Base-by-base conservation (phyloP, 495 filamentous ascomycete species). In the Neurospora hispaniola region DNA sequence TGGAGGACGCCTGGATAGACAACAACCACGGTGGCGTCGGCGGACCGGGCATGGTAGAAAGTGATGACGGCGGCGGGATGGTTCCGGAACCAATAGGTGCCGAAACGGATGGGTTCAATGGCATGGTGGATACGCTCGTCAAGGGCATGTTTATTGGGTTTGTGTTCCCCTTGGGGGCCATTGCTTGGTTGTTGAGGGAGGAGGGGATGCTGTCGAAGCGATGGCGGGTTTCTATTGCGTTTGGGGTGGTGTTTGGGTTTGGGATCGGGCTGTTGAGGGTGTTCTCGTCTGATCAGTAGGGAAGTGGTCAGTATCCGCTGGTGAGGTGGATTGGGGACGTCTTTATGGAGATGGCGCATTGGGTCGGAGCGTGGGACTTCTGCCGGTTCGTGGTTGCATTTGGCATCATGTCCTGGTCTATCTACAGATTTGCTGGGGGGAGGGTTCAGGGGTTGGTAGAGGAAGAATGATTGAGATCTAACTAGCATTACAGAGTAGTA, bases 1-100 rank as follows among this genome's bases (percentile, higher is more conserved):
- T 98, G 73, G 96, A 99, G 78, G 95, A 99, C 75, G 85, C 90
- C 12, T 99, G 96, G 96, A 91, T 99, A 75, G 96, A 99, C 73
- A 89, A 89, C 75, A 90, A 90, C 72, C 84, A 84, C 46, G 75
- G 74, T 46, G 83, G 81, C 39, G 77, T 18, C 40, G 59, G 54
- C 43, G 82, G 82, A 39, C 81, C 78, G 35, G 78, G 70, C 78
- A 78, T 41, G 42, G 77, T 41, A 41, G 74, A 78, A 31, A 85
- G 77, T 5, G 84, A 80, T 5, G 79, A 74, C 20, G 84, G 79
- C 11, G 76, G n/a, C 8, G 43, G 43, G 3, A 5, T 46, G 43
- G 43, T 46, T 46, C n/a, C 76, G 9, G 75, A 76, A 5, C 76
- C 73, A 10, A 82, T 79, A 3, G 76, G 75, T 16, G 73, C 76